Conservation (phyloP, 208 protist genomes). For the Acanthamoeba royreba region DNA sequence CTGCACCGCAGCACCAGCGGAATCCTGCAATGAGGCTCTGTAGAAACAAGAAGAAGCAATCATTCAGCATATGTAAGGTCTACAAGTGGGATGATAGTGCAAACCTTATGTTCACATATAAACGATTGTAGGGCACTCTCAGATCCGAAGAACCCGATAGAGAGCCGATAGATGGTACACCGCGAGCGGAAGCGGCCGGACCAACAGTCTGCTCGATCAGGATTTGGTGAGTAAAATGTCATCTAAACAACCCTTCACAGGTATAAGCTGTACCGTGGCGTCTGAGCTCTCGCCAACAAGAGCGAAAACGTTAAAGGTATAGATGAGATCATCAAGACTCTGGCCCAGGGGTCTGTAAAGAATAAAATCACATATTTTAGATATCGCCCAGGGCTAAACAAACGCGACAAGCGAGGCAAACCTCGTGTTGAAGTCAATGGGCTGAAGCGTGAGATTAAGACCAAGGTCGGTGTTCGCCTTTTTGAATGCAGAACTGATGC, state of each 20-base stretch:
- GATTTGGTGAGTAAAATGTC: neutral
- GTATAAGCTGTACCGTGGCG: neutral
- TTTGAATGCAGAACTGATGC: neutral
- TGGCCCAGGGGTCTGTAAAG: neutral
- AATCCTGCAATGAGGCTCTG: neutral
- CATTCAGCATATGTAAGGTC: neutral
- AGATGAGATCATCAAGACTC: neutral
- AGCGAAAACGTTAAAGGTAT: neutral
- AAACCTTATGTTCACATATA: neutral
- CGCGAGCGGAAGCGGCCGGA: neutral
- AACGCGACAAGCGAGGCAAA: neutral
- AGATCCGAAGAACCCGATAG: neutral
- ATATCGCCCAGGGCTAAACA: neutral
- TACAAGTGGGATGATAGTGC: neutral
- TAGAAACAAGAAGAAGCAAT: neutral
- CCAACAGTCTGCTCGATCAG: neutral
- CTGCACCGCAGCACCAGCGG: neutral
- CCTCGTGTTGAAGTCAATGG: neutral
- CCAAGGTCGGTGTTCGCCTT: neutral
- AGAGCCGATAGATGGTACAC: neutral
- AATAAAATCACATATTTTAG: neutral
- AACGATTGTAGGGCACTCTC: neutral
- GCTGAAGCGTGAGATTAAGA: neutral
- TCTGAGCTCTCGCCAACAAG: neutral
- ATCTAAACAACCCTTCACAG: neutral